Conservation (phyloP, 208 protist species). For the Leishmania tarentolae region DNA sequence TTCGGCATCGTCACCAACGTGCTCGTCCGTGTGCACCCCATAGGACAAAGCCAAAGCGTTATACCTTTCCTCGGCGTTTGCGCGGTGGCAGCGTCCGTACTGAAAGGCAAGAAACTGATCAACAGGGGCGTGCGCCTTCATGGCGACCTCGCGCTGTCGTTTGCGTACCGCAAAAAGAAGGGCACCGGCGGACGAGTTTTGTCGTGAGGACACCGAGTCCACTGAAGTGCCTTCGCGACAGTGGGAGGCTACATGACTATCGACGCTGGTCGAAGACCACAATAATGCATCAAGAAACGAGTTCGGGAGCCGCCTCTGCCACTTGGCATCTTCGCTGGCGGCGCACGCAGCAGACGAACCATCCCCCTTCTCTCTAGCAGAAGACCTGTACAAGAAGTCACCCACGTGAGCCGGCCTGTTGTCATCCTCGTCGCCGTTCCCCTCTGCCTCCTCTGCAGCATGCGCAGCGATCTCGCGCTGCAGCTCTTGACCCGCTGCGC, state of each 20-base stretch:
- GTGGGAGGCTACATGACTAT: neutral
- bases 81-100: slow-evolving; percentile 57
- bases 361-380: neutral
- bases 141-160: slow-evolving; percentile 51
- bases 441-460: slow-evolving; percentile 51
- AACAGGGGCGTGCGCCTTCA: slow-evolving; percentile 44
- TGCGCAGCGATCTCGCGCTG: slow-evolving; percentile 64
- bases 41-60: slow-evolving; percentile 54
- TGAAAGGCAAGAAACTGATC: slow-evolving; percentile 57
- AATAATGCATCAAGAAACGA: slow-evolving; percentile 12
- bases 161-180: slow-evolving; percentile 31
- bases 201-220: neutral
- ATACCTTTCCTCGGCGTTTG: slow-evolving; percentile 55
- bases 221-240: neutral
- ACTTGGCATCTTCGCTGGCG: neutral
- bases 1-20: slow-evolving; percentile 5
- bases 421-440: slow-evolving; percentile 37
- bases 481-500: slow-evolving; percentile 51
- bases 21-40: slow-evolving; percentile 26
- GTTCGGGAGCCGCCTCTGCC: neutral
- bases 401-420: neutral
- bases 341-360: neutral
- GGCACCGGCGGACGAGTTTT: neutral
- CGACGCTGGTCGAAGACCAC: neutral
- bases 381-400: neutral